phyloP scores from a whole-genome alignment of 495 filamentous ascomycete species.

The Corynascus novoguineensis region DNA sequence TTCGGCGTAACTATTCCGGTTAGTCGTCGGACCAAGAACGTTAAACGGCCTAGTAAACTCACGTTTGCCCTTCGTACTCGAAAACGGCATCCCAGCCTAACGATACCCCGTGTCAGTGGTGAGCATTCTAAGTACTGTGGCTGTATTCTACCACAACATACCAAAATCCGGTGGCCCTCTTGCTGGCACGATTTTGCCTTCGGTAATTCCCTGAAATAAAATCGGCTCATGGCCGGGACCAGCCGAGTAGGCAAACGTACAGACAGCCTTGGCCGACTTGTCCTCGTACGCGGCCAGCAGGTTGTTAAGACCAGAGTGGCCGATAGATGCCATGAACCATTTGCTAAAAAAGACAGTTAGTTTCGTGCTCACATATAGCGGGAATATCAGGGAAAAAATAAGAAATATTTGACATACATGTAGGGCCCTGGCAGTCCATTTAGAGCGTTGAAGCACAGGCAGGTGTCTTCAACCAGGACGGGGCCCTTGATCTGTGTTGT shows the following conservation, averaged over 20 bases:
- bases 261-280: conserved; percentile 86
- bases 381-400: not conserved
- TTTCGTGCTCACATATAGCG: not conserved
- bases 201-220: conserved; percentile 86
- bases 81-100: conserved; percentile 94
- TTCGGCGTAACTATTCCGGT: conserved; percentile 64
- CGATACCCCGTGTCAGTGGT: no score
- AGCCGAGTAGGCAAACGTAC: conserved; percentile 87
- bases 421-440: conserved; percentile 93
- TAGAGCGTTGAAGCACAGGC: conserved; percentile 84
- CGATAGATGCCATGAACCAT: conserved; percentile 80
- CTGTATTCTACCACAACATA: no score
- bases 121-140: no score
- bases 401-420: conserved; percentile 56
- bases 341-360: conserved; percentile 53
- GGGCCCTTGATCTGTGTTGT: conserved; percentile 64
- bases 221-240: conserved; percentile 79
- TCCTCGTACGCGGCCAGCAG: conserved; percentile 85
- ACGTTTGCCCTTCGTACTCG: conserved; percentile 89
- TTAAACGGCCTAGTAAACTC: conserved; percentile 26
- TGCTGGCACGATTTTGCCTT: conserved; percentile 68
- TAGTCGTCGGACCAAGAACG: not conserved
- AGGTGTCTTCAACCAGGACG: conserved; percentile 93
- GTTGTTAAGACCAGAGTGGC: conserved; percentile 81
- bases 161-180: conserved; percentile 76